Evolutionary conservation across 257 asterid genomes (phyloP), one percentile per base, ranked within the genome.

Genomic region (Coffea canephora): DNA sequence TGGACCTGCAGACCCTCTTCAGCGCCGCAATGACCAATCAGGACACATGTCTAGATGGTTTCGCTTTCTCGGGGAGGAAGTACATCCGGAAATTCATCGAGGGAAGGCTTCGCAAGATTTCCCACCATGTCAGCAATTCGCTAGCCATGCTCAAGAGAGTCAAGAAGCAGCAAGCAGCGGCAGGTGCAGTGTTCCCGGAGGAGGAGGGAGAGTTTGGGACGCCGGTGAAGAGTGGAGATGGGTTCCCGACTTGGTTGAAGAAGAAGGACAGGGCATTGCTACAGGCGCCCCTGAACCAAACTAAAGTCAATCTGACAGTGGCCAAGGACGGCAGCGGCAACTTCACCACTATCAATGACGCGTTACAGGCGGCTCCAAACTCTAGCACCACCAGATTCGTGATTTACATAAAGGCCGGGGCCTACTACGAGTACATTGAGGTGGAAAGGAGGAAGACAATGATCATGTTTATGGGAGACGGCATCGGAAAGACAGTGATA

Each of bases 11-110:
- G 78, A 94, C 98, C 36, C 89, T 96, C 21, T 88, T 96, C 76
- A 94, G 98, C 82, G 99, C 89, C 69, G 95, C 96, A 27, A 96
- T 96, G 97, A 96, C 98, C 15, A 94, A 94, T 69, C 98, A 94
- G 88, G 71, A 82, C 88, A 96, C 98, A 36, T 96, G 99, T 82
- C 95, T 96, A 43, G 99, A 94, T 70, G 99, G 99, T 0, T 91
- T 96, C 74, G 97, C 92, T 6, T 90, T 82, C 82, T 45, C 73
- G 3, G 79, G 91, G 67, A 83, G 79, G 68, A 90, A 88, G 83
- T 84, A 87, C 59, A 86, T 96, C 1, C 89, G 97, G 75, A 83
- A 81, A 0, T 81, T 80, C 69, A 86, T 96, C 12, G 87, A 96
- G 75, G 87, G 86, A 1, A 71, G 94, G 66, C 79, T 94, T 46